Base-by-base conservation (phyloP, 257 asterid genomes). In the Pogostemon cablin region DNA sequence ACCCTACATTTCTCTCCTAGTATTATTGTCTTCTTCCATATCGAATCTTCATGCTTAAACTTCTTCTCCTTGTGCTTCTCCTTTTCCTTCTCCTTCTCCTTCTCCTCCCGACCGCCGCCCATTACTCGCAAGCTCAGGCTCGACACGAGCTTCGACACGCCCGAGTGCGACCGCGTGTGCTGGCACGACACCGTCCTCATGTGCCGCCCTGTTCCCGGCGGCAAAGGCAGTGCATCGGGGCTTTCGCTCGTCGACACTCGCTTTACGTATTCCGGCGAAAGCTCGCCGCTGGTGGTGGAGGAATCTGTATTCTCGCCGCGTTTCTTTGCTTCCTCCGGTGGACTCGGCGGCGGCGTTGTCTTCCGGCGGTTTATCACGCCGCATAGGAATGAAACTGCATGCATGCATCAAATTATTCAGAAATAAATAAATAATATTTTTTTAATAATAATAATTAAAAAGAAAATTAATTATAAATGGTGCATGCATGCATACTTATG, bases 1-100 rank as follows among this genome's bases (percentile, higher is more conserved):
- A 90, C 89, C 80, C 78, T 86, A 79, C 96, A 88, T 71, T 85
- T 86, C 73, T 93, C 98, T 6, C 98, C 98, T 46, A 93, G 60
- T 25, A 93, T 90, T n/a, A 93, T 93, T 32, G 91, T 82, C 77
- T 90, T 93, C 77, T 84, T 93, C 98, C 97, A 93, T 6, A 93
- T 68, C 43, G 95, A 93, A 54, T 93, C 98, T 72, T 93, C 95
- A 6, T 79, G 90, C 40, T 86, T 84, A 75, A 79, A 62, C 2
- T 35, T 71, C 66, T 77, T 84, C 41, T 82, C 81, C 25, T 12
- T 61, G 63, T 79, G 86, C 37, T 83, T 79, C 41, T 67, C 72
- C 37, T 83, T 79, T 38, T 67, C 72, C 67, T 67, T 82, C 9
- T 72, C 3, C 66, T 82, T 72, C 7, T 68, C 34, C 62, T 72